These are phyloP conservation scores for Sextonia rubra DNA, from an alignment of 164 flowering plant species.

Conservation along the genomic window DNA sequence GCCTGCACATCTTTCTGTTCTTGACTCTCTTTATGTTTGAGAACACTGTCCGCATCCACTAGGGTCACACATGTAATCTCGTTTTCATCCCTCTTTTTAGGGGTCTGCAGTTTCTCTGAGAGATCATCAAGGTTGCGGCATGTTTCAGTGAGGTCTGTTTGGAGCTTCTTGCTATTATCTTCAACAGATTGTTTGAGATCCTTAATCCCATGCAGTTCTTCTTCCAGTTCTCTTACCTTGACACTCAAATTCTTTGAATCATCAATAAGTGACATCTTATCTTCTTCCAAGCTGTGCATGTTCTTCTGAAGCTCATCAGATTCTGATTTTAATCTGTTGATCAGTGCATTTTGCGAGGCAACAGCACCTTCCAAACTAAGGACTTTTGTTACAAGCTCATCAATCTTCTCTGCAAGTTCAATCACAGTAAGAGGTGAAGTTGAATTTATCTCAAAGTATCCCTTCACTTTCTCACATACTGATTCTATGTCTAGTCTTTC, in stretches of 20 bases:
- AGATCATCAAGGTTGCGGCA: constrained; percentile 41
- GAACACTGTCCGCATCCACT: constrained; percentile 12
- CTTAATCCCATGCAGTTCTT: constrained; percentile 39
- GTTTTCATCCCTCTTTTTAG: constrained; percentile 28
- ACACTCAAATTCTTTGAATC: constrained; percentile 30
- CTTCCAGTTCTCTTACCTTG: constrained; percentile 46
- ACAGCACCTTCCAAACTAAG: constrained; percentile 49
- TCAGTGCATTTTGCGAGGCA: constrained; percentile 64
- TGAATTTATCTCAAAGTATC: constrained; percentile 26
- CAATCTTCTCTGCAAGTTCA: constrained; percentile 76
- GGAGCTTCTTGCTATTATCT: constrained; percentile 33
- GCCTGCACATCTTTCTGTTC: constrained; percentile 3
- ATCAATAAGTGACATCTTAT: constrained; percentile 29
- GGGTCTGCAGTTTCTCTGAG: constrained; percentile 32
- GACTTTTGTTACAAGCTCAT: constrained; percentile 76
- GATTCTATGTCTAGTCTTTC: constrained; percentile 21
- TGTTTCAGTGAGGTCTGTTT: constrained; percentile 43
- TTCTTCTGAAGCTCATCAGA: constrained; percentile 60
- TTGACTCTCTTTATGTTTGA: constrained; percentile 11
- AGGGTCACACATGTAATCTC: constrained; percentile 14
- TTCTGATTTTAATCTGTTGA: constrained; percentile 56
- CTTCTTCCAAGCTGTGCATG: constrained; percentile 57
- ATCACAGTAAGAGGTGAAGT: constrained; percentile 36
- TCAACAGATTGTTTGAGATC: constrained; percentile 31
- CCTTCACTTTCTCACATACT: constrained; percentile 25